Conservation (phyloP, 108 stramenopile species). For the Thalassiosira profunda region DNA sequence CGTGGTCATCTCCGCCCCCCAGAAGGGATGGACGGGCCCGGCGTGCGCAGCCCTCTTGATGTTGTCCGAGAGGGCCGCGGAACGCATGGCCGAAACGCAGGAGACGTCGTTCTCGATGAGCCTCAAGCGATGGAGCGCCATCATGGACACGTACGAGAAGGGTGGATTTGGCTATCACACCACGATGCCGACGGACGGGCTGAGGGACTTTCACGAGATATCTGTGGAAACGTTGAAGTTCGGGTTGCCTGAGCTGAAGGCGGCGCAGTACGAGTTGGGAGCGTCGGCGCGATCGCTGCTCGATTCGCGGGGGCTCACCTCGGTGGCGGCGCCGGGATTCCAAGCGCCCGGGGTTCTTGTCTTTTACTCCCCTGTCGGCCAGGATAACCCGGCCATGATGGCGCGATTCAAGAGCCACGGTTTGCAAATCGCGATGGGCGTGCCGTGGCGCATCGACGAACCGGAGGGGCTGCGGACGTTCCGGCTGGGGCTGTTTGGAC, state of each 20-base stretch:
- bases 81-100: slow-evolving; percentile 59
- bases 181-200: slow-evolving; percentile 94
- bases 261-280: slow-evolving; percentile 79
- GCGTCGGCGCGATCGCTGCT: slow-evolving; percentile 63
- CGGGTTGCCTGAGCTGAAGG: slow-evolving; percentile 84
- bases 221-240: slow-evolving; percentile 85
- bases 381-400: slow-evolving; percentile 92
- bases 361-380: slow-evolving; percentile 78
- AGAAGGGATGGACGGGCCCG: slow-evolving; percentile 96
- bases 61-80: slow-evolving; percentile 76
- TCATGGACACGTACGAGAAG: slow-evolving; percentile 89
- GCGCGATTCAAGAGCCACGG: slow-evolving; percentile 82
- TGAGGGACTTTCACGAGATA: slow-evolving; percentile 91
- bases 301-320: slow-evolving; percentile 72
- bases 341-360: slow-evolving; percentile 94
- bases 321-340: slow-evolving; percentile 88
- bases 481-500: slow-evolving; percentile 92
- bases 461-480: slow-evolving; percentile 91
- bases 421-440: slow-evolving; percentile 96
- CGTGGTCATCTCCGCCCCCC: slow-evolving; percentile 91
- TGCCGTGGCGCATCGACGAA: slow-evolving; percentile 94
- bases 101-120: slow-evolving; percentile 90
- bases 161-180: slow-evolving; percentile 95
- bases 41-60: slow-evolving; percentile 89
- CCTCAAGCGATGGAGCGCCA: slow-evolving; percentile 85